Evolutionary conservation across 768 basidiomycete genomes (phyloP), one percentile per base, ranked within the genome.

Genomic region (Rhodotorula babjevae): DNA sequence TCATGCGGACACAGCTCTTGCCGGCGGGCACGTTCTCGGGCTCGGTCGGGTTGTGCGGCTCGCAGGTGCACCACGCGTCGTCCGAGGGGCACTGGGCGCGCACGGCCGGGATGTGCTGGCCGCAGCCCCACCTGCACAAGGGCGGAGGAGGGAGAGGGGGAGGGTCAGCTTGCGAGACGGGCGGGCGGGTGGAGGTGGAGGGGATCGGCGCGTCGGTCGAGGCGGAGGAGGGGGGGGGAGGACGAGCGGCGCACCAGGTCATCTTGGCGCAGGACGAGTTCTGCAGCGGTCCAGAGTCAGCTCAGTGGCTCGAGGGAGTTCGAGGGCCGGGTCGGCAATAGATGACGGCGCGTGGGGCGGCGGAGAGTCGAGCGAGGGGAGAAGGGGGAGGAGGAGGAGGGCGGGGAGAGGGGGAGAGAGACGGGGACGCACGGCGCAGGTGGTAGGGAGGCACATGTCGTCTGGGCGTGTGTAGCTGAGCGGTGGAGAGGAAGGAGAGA

Each of bases 51-150:
- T 47, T 56, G 65, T 72, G 65, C 21, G 52, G 47, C n/a, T 61
- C 71, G 63, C 71, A 72, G 18, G 8, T 49, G 71, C 71, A 72
- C 31, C 50, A 52, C 11, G 53, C 36, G 46, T 72, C 57, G 4
- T 49, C 14, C 33, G 61, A 52, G 25, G 53, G 61, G 19, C 68
- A 63, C 16, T 47, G n/a, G 18, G 12, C 6, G 67, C 68, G 68
- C 33, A 60, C 71, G 58, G 25, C 0, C 29, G 40, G 58, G 52
- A 72, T 72, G 59, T 72, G 71, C 18, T 44, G 50, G 33, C 71
- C 71, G 67, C 71, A 72, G 40, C 71, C 71, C 52, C n/a, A 44
- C 66, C 66, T 67, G 66, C 23, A n/a, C n/a, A n/a, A n/a, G n/a
- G n/a, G n/a, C n/a, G n/a, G 49, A 2, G 49, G 19, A 5, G 50